Conservation (phyloP, 2,329 filamentous ascomycete species). For the Penicillium freii region DNA sequence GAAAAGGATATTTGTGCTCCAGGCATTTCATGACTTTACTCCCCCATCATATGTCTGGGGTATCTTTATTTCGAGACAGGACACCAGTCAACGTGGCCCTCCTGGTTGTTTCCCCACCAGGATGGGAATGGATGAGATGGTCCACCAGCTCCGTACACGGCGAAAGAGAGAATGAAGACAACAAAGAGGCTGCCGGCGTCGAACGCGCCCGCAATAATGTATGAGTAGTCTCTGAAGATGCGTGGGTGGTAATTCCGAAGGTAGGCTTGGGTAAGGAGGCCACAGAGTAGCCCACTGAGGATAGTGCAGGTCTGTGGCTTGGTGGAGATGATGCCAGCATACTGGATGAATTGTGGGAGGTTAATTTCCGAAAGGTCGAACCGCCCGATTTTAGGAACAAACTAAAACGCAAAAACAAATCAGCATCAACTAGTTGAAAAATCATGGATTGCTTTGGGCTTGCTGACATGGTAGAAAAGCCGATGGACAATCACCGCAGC, state of each 20-base stretch:
- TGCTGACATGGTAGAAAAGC: slow-evolving; percentile 10
- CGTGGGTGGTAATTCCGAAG: slow-evolving; percentile 54
- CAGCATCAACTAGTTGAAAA: not conserved
- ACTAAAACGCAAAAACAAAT: slow-evolving; percentile 30
- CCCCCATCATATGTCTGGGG: too few relatives aligned
- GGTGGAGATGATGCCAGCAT: slow-evolving; percentile 52
- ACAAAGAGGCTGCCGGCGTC: slow-evolving; percentile 52
- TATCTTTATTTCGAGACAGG: slow-evolving; percentile 34
- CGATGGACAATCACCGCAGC: slow-evolving; percentile 13
- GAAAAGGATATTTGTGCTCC: not conserved
- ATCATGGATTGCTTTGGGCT: not conserved
- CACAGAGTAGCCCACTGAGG: slow-evolving; percentile 43
- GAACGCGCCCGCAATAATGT: slow-evolving; percentile 53
- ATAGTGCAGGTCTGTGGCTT: slow-evolving; percentile 58
- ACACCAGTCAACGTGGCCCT: slow-evolving; percentile 52
- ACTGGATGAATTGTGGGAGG: slow-evolving; percentile 55
- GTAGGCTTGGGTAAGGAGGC: slow-evolving; percentile 53
- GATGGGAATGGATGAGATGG: slow-evolving; percentile 46
- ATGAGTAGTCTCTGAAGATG: slow-evolving; percentile 56
- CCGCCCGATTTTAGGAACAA: slow-evolving; percentile 48
- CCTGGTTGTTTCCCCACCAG: slow-evolving; percentile 56
- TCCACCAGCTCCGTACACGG: slow-evolving; percentile 55
- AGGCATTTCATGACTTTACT: not conserved
- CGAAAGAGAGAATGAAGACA: slow-evolving; percentile 56
- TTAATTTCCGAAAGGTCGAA: slow-evolving; percentile 50